These are phyloP conservation scores for Fusarium nisikadoi DNA, from an alignment of 2,329 filamentous ascomycete species.

Conservation along the genomic window DNA sequence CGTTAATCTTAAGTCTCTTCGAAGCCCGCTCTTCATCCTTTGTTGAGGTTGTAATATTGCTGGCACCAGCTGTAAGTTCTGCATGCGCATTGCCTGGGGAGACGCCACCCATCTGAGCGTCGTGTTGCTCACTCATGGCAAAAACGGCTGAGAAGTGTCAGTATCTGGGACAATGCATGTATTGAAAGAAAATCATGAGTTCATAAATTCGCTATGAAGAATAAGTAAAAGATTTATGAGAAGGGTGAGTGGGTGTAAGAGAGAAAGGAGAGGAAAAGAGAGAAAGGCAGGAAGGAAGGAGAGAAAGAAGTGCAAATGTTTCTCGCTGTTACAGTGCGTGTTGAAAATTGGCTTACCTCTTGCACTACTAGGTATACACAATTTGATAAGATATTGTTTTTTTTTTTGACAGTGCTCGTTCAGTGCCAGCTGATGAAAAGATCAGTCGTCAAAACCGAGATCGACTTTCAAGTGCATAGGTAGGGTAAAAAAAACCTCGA, in stretches of 20 bases:
- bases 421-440: conserved; percentile 9
- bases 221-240: conserved; percentile 6
- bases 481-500: conserved; percentile 24
- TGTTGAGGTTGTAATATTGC: conserved; percentile 10
- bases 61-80: conserved; percentile 28
- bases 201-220: neutral
- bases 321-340: neutral
- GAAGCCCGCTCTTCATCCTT: conserved; percentile 55
- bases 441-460: conserved; percentile 7
- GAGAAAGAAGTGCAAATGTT: neutral
- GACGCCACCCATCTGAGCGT: conserved; percentile 38
- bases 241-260: conserved; percentile 5
- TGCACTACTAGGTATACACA: neutral
- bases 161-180: neutral
- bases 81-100: conserved; percentile 28
- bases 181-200: neutral
- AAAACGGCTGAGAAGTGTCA: neutral
- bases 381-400: neutral
- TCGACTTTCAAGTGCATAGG: neutral
- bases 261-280: neutral
- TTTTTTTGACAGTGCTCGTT: neutral
- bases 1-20: conserved; percentile 69
- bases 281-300: neutral
- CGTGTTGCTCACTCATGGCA: conserved; percentile 45
- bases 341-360: neutral